Evolutionary conservation across 2,329 filamentous ascomycete species (phyloP), one percentile per base, ranked within the genome.

Genomic region (Colletotrichum zoysiae): DNA sequence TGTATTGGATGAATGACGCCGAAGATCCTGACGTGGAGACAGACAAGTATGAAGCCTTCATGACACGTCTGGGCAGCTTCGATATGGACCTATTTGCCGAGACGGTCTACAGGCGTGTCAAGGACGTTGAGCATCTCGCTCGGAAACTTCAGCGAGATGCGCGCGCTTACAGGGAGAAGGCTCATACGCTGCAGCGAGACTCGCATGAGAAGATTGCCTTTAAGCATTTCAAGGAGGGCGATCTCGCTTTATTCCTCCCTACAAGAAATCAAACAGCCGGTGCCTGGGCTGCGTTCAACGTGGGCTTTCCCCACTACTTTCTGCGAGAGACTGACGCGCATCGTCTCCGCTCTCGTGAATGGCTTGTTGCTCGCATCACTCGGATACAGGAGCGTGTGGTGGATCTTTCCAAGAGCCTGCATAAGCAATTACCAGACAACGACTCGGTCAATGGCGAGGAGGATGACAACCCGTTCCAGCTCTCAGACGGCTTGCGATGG

Each of bases 211-310:
- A 98, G 85, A 98, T 99, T 78, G 95, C 96, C 2, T 98, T 96
- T 80, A 92, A 92, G 73, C 92, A 95, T 62, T 99, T 99, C 85
- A 98, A 98, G 79, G 95, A 98, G 81, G 95, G 96, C 9, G 96
- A 99, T 78, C 87, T 99, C 18, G 96, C 95, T 16, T 82, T 99
- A 2, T 99, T 99, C 84, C 84, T 99, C 51, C 96, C 96, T 0
- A 99, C 96, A 0, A 89, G 95, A 46, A 98, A 98, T 79, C 95
- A 98, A 82, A 93, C 93, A 48, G 96, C 95, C 5, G 93, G 95
- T 20, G 95, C 96, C 0, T 99, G 96, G 96, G 96, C 96, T 6
- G 96, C 96, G 0, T 99, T 99, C 87, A 99, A 99, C 77, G 93
- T 99, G 42, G 95, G 95, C 1, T 97, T 95, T 72, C 96, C 96